Evolutionary conservation across 441 rosid genomes (phyloP), one percentile per base, ranked within the genome.

Genomic region (Populus hybrid): DNA sequence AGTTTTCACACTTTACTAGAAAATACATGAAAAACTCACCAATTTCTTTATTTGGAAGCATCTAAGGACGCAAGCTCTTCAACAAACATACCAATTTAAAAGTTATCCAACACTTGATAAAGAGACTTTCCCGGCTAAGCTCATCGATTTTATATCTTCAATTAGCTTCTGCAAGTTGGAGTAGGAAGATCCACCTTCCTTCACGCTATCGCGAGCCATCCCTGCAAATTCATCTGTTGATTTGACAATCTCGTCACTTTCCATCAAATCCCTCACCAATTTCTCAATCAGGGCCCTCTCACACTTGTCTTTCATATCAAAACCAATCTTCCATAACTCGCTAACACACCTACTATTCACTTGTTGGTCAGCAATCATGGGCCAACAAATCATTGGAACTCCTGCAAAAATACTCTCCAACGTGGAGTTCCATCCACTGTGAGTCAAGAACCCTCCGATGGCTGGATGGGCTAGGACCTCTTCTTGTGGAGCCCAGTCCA

Each of bases 401-500:
- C 86, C 83, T 0, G 80, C 83, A 0, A 11, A 34, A 4, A 83
- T 74, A 7, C 85, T 40, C 71, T 86, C 72, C 30, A 28, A 28
- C 4, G 30, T 28, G 30, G 30, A 28, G 30, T 28, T 28, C 30
- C 30, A 28, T 28, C 57, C 57, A 46, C 57, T 69, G 24, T 83
- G 88, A 4, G 89, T 81, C n/a, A 86, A 69, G 72, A 86, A 84
- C 69, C 79, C 79, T n/a, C 86, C 84, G 3, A 82, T 38, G 0
- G 89, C 84, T 10, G 75, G 78, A 59, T 86, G 87, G 28, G 76
- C 76, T 18, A 84, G 69, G 7, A 86, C 85, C 32, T 78, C 82
- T 68, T 79, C 84, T 38, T 84, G 87, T 5, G 89, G 87, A 2
- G 81, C 86, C 89, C 89, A 84, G 2, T 53, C 42, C 42, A 82